Evolutionary conservation across 768 basidiomycete genomes (phyloP).

Genomic region (Asterophora parasitica): DNA sequence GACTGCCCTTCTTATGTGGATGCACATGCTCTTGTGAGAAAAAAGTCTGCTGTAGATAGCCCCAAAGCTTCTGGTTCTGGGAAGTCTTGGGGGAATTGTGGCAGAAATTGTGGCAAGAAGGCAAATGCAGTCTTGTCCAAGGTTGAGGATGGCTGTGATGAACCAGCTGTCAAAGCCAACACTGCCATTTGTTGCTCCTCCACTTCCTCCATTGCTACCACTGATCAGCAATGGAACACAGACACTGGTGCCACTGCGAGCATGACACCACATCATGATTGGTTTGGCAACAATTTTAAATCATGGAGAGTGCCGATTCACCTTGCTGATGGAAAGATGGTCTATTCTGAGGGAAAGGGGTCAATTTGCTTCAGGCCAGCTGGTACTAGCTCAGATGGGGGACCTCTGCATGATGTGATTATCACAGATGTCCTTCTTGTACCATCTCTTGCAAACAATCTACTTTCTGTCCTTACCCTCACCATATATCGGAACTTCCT

Average conservation of each 20-base stretch:
- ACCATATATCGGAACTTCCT: not conserved
- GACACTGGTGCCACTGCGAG: not conserved
- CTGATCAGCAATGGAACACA: not conserved
- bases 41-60: too few relatives aligned
- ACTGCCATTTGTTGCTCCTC: not conserved
- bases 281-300: not conserved
- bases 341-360: not conserved
- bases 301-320: not conserved
- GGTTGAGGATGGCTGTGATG: not conserved
- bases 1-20: not conserved
- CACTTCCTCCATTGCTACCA: not conserved
- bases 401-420: conserved; percentile 7
- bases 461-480: conserved; percentile 4
- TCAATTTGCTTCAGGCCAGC: not conserved
- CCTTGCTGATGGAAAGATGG: not conserved
- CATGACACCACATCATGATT: not conserved
- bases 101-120: not conserved
- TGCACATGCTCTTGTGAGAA: not conserved
- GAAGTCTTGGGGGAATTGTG: not conserved
- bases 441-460: conserved; percentile 5
- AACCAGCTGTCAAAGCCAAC: not conserved
- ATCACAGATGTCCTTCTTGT: conserved; percentile 10
- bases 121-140: not conserved
- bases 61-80: not conserved
- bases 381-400: not conserved